Evolutionary conservation across 2,329 filamentous ascomycete genomes (phyloP).

Genomic region (Phyllosticta ampelicida): DNA sequence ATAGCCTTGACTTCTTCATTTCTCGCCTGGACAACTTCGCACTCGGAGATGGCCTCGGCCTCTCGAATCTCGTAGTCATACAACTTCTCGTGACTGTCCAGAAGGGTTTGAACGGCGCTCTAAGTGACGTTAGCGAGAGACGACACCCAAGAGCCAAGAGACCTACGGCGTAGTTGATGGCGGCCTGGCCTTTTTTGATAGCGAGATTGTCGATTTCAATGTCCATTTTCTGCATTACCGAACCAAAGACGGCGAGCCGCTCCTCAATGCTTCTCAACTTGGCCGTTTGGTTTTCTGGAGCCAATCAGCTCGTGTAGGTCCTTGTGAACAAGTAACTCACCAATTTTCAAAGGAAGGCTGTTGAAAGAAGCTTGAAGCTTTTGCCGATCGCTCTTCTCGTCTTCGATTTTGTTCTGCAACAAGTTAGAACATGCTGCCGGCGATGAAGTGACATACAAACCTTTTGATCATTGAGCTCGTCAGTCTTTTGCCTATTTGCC

Average conservation of each 20-base stretch:
- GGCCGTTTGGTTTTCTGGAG: neutral
- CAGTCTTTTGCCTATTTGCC: conserved; percentile 13
- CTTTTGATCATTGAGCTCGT: conserved; percentile 18
- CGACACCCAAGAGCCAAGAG: neutral
- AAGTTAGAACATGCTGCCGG: neutral
- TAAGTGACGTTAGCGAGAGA: conserved; percentile 18
- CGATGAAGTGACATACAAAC: conserved; percentile 9
- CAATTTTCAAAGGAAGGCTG: conserved; percentile 59
- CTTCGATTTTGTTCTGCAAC: conserved; percentile 30
- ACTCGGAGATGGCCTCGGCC: conserved; percentile 76
- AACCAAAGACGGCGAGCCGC: neutral
- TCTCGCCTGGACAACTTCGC: conserved; percentile 54
- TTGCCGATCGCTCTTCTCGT: conserved; percentile 59
- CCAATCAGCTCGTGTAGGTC: neutral
- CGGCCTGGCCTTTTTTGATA: conserved; percentile 20
- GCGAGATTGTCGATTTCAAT: conserved; percentile 15
- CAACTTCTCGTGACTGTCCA: conserved; percentile 50
- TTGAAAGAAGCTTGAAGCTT: conserved; percentile 53
- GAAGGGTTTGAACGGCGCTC: conserved; percentile 52
- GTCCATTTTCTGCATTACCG: conserved; percentile 1
- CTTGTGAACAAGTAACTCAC: conserved; percentile 35
- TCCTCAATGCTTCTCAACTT: conserved; percentile 12
- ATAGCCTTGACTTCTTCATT: conserved; percentile 49
- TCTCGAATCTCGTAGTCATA: conserved; percentile 59
- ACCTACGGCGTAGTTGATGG: conserved; percentile 45